Percentiles rank a stretch among this genome's conserved stretches.
Evolutionary conservation across 2,329 filamentous ascomycete genomes (phyloP).

Genomic region (Botrytis medusae): DNA sequence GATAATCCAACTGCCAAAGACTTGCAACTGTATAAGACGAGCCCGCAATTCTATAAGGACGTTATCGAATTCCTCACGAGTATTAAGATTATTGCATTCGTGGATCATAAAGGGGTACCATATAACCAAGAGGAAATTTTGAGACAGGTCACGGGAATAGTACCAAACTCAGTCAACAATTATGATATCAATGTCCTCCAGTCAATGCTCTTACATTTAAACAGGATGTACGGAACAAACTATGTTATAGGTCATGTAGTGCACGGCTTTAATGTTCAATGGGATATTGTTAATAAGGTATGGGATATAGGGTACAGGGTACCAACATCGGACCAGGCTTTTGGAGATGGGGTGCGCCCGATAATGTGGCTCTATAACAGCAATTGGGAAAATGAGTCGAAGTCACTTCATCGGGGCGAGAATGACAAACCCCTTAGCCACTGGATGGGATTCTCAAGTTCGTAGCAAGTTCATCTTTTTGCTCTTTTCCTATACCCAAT

Average conservation of each 20-base stretch:
- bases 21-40: neutral
- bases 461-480: neutral
- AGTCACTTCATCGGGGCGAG: neutral
- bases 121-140: neutral
- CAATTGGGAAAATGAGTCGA: neutral
- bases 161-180: neutral
- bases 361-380: neutral
- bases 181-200: neutral
- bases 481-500: neutral
- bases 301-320: neutral
- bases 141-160: neutral
- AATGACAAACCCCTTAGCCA: rapidly evolving
- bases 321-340: too few species aligned
- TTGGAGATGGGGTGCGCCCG: too few species aligned
- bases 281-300: neutral
- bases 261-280: neutral
- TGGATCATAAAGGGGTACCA: rapidly evolving
- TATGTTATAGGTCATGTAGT: neutral
- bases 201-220: neutral
- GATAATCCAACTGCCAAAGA: neutral
- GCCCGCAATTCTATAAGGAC: neutral
- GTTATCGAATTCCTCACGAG: neutral
- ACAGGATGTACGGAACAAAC: neutral
- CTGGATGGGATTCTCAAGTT: constrained; percentile 14
- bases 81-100: neutral